Conservation (phyloP, 2,329 filamentous ascomycete species). For the Mollisiaceae sp. region DNA sequence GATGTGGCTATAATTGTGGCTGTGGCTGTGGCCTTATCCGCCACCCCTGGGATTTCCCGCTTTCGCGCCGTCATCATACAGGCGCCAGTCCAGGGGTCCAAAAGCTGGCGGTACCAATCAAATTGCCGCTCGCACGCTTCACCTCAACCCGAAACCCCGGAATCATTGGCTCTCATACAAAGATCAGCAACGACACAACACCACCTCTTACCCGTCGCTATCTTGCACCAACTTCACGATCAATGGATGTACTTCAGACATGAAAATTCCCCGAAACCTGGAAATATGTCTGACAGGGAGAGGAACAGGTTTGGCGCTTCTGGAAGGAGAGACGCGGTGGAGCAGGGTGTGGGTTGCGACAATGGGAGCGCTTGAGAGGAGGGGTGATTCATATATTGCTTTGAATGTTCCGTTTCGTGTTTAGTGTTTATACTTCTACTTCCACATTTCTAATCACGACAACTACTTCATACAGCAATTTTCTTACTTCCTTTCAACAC, state of each 20-base stretch:
- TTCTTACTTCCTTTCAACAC: not conserved
- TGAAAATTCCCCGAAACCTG: not conserved
- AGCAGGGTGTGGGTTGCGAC: not conserved
- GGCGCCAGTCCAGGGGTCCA: slow-evolving; percentile 21
- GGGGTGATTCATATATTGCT: slow-evolving; percentile 9
- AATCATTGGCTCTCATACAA: slow-evolving; percentile 6
- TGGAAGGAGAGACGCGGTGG: not conserved
- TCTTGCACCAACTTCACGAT: not conserved
- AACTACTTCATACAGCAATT: not conserved
- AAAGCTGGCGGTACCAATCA: slow-evolving; percentile 22
- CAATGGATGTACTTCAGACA: not conserved
- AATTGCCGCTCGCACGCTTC: slow-evolving; percentile 11
- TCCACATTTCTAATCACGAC: not conserved
- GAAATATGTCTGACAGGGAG: not conserved
- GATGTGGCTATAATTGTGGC: not conserved
- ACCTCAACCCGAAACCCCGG: slow-evolving; percentile 11
- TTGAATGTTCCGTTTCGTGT: slow-evolving; percentile 1
- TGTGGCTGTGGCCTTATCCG: not conserved
- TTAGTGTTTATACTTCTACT: not conserved
- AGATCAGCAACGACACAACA: slow-evolving; percentile 11
- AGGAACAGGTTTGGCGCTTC: slow-evolving; percentile 11
- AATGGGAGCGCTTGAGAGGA: not conserved
- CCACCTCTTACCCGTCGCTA: slow-evolving; percentile 1
- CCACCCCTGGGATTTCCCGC: not conserved
- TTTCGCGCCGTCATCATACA: slow-evolving; percentile 22